Evolutionary conservation across 164 flowering plant species (phyloP), one percentile per base, ranked within the genome.

Genomic region (Magnolia sinica): DNA sequence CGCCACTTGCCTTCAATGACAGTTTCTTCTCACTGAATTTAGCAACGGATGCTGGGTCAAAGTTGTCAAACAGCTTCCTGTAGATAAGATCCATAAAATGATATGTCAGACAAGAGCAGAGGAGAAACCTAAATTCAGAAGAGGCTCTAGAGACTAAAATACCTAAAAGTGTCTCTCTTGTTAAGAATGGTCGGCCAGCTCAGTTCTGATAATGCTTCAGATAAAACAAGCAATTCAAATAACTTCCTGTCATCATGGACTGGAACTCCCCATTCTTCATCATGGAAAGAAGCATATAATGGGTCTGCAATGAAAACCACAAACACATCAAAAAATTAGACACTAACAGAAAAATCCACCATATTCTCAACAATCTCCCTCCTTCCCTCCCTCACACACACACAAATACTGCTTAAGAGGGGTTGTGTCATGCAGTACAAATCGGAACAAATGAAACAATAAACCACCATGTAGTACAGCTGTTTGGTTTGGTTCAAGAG

Each of bases 201-300:
- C 73, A 88, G 89, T 81, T 94, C 97, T 9, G 91, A 92, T 72
- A 92, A 82, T 68, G 96, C 93, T 83, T 81, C 87, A 63, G 98
- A 90, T 71, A 88, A 86, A 45, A 90, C 92, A 66, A 94, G 91
- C 14, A 91, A 79, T 81, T 94, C 96, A 77, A 91, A 87, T 50
- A 94, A 81, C 82, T 87, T 91, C 73, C 51, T 78, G 73, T 94
- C 97, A n/a, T 92, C 93, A 70, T 84, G 85, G 79, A 89, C 93
- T 27, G 93, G 95, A 69, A 90, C 91, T 72, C 98, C 97, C 96
- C 97, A 94, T 85, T 92, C 97, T 79, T 90, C 91, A 73, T 94
- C 95, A 68, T 94, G 98, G 86, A 94, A 94, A 71, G 86, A 76
- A 72, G 74, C 78, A 79, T 94, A 89, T 29, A 88, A 71, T 45